Evolutionary conservation across 495 filamentous ascomycete genomes (phyloP).

Genomic region (Lophiotrema nucula): DNA sequence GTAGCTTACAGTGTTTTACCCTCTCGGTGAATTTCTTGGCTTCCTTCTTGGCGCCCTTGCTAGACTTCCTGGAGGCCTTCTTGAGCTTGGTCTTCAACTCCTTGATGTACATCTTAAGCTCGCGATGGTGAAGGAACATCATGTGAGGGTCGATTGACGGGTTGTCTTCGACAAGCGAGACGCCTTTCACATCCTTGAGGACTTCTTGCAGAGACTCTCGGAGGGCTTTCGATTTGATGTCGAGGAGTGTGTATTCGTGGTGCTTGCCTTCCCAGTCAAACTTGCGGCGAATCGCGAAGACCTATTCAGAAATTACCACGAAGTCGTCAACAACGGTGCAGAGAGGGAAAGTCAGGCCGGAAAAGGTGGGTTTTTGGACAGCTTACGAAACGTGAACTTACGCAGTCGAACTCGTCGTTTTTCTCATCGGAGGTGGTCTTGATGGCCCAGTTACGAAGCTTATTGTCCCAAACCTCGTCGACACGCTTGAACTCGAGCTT

Average conservation of each 20-base stretch:
- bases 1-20: constrained; percentile 67
- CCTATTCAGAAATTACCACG: too few species aligned
- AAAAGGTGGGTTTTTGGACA: too few species aligned
- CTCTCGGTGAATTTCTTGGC: constrained; percentile 56
- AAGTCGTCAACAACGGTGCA: too few species aligned
- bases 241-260: constrained; percentile 64
- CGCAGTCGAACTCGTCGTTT: constrained; percentile 76
- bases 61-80: constrained; percentile 62
- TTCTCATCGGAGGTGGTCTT: constrained; percentile 75
- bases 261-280: constrained; percentile 91
- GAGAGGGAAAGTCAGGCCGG: too few species aligned
- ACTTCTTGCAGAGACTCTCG: constrained; percentile 71
- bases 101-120: constrained; percentile 65
- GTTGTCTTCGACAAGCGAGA: constrained; percentile 77
- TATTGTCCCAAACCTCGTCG: constrained; percentile 63
- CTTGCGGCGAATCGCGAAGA: constrained; percentile 81
- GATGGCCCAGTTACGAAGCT: constrained; percentile 54
- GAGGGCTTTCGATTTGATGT: constrained; percentile 81
- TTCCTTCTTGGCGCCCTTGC: too few species aligned
- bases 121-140: constrained; percentile 84
- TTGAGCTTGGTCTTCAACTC: constrained; percentile 62
- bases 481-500: constrained; percentile 79
- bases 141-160: constrained; percentile 77
- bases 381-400: too few species aligned
- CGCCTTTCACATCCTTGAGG: constrained; percentile 77